These are phyloP conservation scores for Groenewaldozyma tartarivorans DNA, from an alignment of 805 yeast species.

Conservation along the genomic window DNA sequence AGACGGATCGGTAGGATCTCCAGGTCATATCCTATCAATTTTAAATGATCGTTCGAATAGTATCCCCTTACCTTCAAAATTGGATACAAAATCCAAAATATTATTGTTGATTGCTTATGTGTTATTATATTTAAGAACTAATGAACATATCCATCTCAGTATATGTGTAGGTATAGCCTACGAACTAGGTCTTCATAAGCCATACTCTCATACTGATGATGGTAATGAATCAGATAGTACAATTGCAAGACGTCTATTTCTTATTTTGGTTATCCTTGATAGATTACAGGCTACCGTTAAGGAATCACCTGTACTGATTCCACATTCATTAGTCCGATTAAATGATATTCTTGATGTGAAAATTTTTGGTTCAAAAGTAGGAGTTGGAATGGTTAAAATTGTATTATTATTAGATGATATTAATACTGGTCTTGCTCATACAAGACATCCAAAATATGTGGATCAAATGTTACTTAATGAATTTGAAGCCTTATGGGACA, in stretches of 20 bases:
- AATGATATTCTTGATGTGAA: slow-evolving; percentile 12
- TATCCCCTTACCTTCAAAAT: not conserved
- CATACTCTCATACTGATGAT: not conserved
- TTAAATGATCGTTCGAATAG: not conserved
- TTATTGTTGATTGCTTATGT: slow-evolving; percentile 27
- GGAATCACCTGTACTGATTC: slow-evolving; percentile 18
- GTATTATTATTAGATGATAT: slow-evolving; percentile 11
- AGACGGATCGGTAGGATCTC: slow-evolving; percentile 3
- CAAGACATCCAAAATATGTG: slow-evolving; percentile 1
- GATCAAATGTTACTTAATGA: not conserved
- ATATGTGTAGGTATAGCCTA: slow-evolving; percentile 26
- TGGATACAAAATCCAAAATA: slow-evolving; percentile 17
- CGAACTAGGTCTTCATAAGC: slow-evolving; percentile 11
- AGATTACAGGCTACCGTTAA: slow-evolving; percentile 21
- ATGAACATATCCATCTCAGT: slow-evolving; percentile 28
- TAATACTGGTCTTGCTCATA: not conserved
- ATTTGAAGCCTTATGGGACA: slow-evolving; percentile 17
- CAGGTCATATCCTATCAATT: not conserved
- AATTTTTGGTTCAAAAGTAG: slow-evolving; percentile 9
- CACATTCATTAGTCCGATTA: slow-evolving; percentile 16
- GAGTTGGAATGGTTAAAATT: slow-evolving; percentile 15
- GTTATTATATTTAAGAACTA: slow-evolving; percentile 25
- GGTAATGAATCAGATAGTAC: slow-evolving; percentile 2
- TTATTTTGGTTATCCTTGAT: slow-evolving; percentile 22
- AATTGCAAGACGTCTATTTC: slow-evolving; percentile 19